phyloP scores from a whole-genome alignment of 805 yeast genomes.

The Zygosaccharomyces bailii region DNA sequence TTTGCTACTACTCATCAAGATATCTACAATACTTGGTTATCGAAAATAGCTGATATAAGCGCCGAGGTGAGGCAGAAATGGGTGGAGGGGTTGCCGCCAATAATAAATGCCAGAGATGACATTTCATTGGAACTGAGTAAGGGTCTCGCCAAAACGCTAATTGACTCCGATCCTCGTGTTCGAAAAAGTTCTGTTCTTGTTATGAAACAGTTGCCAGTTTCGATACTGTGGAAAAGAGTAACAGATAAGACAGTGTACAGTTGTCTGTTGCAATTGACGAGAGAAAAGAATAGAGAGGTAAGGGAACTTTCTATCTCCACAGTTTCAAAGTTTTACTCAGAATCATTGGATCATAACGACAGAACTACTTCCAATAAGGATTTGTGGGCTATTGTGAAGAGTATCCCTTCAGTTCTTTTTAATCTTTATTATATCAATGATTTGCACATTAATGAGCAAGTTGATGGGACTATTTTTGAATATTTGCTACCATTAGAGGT shows the following conservation, averaged over 20 bases:
- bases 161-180: slow-evolving; percentile 73
- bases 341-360: slow-evolving; percentile 36
- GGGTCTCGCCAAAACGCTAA: slow-evolving; percentile 63
- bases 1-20: slow-evolving; percentile 56
- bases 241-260: slow-evolving; percentile 46
- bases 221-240: slow-evolving; percentile 46
- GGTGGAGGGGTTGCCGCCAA: slow-evolving; percentile 55
- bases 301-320: slow-evolving; percentile 56
- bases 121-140: slow-evolving; percentile 48
- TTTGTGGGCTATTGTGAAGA: slow-evolving; percentile 32
- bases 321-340: slow-evolving; percentile 54
- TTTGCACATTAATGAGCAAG: slow-evolving; percentile 55
- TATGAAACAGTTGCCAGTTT: slow-evolving; percentile 45
- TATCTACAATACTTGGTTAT: slow-evolving; percentile 69
- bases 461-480: slow-evolving; percentile 61
- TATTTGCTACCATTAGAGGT: slow-evolving; percentile 54
- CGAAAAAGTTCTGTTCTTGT: slow-evolving; percentile 58
- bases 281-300: slow-evolving; percentile 68
- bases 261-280: slow-evolving; percentile 57
- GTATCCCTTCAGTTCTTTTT: slow-evolving; percentile 63
- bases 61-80: slow-evolving; percentile 63
- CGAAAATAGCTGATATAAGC: slow-evolving; percentile 67
- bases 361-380: slow-evolving; percentile 22
- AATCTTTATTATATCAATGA: slow-evolving; percentile 73
- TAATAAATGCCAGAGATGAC: slow-evolving; percentile 46